Evolutionary conservation across 2,329 filamentous ascomycete species (phyloP), one percentile per base, ranked within the genome.

Genomic region (Sphaerulina vaccinii): DNA sequence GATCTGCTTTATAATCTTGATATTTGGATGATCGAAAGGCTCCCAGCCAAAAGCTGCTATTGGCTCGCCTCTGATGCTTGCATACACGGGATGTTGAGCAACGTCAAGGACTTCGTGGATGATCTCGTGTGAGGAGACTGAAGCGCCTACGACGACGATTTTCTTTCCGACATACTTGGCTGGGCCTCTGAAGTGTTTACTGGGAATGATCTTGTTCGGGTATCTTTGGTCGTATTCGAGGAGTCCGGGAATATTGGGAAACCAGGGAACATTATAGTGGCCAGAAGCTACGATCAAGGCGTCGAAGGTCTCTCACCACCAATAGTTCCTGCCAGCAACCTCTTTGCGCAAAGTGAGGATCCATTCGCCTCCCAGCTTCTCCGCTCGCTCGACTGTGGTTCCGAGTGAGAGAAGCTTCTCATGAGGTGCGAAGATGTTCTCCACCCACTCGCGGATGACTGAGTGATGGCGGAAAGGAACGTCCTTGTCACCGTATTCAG

Each of bases 181-280:
- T 22, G 42, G 11, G 21, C 13, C n/a, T 4, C 42, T 23, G 27
- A 45, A 45, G 18, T 45, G 42, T 5, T 44, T 44, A 18, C 41
- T 44, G 19, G 29, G 41, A 7, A 45, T 7, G 4, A 45, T n/a
- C 10, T 21, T 24, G 5, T 27, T 16, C 2, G 27, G 42, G 21
- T 32, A 45, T 33, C 22, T 44, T 8, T 16, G 11, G 13, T 44
- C 24, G 13, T 32, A 44, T 33, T 44, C 24, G n/a, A 44, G 22
- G 9, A 44, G 41, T 13, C 41, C 41, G 16, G 23, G 23, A 13
- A 44, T 44, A 15, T 33, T 35, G 19, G 41, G 41, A 33, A 29
- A 44, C 41, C 41, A 44, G 8, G 41, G 41, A 10, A 44, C 41
- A 21, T 44, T 44, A 13, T 44, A 44, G 19, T 44, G 41, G 18